Base-by-base conservation (phyloP, 805 yeast genomes). In the Zygoascus bituminiphila region DNA sequence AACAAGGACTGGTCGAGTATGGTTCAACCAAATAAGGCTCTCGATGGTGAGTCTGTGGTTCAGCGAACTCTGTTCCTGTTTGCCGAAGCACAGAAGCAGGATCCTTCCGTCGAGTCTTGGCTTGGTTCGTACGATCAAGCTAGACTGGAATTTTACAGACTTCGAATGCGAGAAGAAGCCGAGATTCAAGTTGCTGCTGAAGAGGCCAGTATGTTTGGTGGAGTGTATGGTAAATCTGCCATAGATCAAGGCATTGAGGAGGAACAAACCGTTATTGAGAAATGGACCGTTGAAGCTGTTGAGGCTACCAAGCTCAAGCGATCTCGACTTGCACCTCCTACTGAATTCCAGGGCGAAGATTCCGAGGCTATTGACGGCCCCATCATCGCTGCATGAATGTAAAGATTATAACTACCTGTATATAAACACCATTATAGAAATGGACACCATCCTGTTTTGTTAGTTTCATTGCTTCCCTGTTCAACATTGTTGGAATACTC, bases 11-110 rank as follows among this genome's bases (percentile, higher is more conserved):
- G 98, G 98, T 73, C 82, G 42, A 72, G 73, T 45, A 76, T 93
- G 64, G 75, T 76, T 56, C 98, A 93, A 65, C 63, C 81, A 26
- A 69, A 74, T 41, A 82, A 82, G 62, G 83, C 82, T 20, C 71
- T 93, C 33, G 95, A 88, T 59, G 98, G 98, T 51, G 98, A 93
- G 67, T 76, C 79, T 51, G 93, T 85, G 7, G 88, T 84, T 2
- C 91, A 83, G 63, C 75, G 93, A 63, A 75, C 89, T 0, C 50
- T 84, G 40, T 79, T 75, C 62, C 60, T 85, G 37, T 59, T 78
- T 46, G 65, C 71, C 20, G 66, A 65, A 12, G 62, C 67, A 5
- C 50, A 59, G 5, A 48, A 56, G 20, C 56, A 47, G 15, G 51
- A 44, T 2, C 55, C 22, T 56, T n/a, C 9, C 9, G 21, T 23